Conservation (phyloP, 176 grass and related monocot genomes). For the Triticum monococcum region DNA sequence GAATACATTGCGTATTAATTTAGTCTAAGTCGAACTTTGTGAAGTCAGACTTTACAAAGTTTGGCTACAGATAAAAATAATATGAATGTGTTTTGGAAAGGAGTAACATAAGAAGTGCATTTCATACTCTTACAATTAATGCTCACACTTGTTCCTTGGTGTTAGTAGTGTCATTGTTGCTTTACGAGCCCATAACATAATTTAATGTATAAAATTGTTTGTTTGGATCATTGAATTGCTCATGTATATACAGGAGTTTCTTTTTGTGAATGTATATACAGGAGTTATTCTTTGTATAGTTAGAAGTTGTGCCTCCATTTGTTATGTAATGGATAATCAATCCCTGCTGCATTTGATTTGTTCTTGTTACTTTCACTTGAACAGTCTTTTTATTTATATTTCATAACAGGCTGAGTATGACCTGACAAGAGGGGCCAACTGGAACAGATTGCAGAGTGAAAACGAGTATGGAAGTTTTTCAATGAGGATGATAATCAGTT, state of each 20-base stretch:
- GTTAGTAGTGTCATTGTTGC: background rate
- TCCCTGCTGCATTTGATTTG: conserved; percentile 23
- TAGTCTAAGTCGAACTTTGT: background rate
- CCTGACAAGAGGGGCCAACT: conserved; percentile 44
- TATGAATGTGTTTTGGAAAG: background rate
- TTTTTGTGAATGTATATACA: background rate
- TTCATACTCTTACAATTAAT: background rate
- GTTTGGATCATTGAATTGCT: background rate
- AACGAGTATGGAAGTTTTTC: conserved; percentile 60
- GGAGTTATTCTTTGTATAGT: background rate
- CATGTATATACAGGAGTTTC: background rate
- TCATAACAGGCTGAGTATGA: conserved; percentile 75
- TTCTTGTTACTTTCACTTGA: conserved; percentile 13
- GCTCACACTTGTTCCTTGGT: background rate
- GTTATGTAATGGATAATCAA: background rate
- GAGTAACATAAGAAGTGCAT: background rate
- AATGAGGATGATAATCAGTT: background rate
- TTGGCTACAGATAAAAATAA: background rate
- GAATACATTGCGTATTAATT: background rate
- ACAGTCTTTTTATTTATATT: conserved; percentile 20
- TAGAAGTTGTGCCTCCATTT: conserved; percentile 15
- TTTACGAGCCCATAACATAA: background rate
- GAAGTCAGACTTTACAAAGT: background rate
- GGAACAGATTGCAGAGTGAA: conserved; percentile 66
- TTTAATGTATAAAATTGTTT: background rate